phyloP scores from a whole-genome alignment of 2,329 filamentous ascomycete species.

The Sordariomycetes sp. region DNA sequence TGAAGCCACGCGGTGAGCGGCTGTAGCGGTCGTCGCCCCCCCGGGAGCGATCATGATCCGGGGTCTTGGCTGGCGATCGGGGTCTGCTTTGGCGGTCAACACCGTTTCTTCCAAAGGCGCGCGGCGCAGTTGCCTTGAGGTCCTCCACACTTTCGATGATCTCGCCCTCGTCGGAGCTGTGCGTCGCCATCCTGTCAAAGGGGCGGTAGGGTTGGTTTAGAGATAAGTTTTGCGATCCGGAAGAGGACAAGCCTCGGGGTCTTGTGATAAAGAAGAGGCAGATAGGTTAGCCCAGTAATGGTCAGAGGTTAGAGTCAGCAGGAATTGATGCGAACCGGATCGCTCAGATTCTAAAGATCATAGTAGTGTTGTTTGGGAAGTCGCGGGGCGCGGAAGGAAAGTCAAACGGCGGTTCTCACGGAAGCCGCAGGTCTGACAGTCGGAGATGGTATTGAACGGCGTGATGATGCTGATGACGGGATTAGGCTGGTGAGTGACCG shows the following conservation, averaged over 20 bases:
- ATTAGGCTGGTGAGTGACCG: too few relatives aligned
- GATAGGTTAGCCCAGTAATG: slow-evolving; percentile 4
- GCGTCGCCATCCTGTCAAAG: slow-evolving; percentile 4
- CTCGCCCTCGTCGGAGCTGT: slow-evolving; percentile 76
- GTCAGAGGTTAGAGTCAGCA: not conserved
- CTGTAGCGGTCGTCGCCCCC: slow-evolving; percentile 24
- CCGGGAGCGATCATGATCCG: slow-evolving; percentile 32
- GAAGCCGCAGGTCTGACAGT: not conserved
- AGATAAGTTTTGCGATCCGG: not conserved
- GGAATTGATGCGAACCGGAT: slow-evolving; percentile 6
- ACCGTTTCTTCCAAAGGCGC: slow-evolving; percentile 61
- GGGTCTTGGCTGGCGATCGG: slow-evolving; percentile 42
- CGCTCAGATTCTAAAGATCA: not conserved
- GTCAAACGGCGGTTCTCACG: not conserved
- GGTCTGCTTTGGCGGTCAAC: slow-evolving; percentile 90
- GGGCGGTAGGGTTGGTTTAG: not conserved
- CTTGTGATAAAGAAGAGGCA: not conserved
- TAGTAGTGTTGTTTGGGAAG: not conserved
- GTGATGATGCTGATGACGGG: too few relatives aligned
- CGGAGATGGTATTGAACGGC: not conserved
- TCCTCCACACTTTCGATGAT: slow-evolving; percentile 58
- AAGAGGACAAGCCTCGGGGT: slow-evolving; percentile 1
- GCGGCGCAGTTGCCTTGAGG: slow-evolving; percentile 79
- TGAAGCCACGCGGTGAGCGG: slow-evolving; percentile 52
- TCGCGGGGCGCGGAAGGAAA: not conserved